phyloP scores from a whole-genome alignment of 371 early-diverging fungal species.

The Mucor lusitanicus region DNA sequence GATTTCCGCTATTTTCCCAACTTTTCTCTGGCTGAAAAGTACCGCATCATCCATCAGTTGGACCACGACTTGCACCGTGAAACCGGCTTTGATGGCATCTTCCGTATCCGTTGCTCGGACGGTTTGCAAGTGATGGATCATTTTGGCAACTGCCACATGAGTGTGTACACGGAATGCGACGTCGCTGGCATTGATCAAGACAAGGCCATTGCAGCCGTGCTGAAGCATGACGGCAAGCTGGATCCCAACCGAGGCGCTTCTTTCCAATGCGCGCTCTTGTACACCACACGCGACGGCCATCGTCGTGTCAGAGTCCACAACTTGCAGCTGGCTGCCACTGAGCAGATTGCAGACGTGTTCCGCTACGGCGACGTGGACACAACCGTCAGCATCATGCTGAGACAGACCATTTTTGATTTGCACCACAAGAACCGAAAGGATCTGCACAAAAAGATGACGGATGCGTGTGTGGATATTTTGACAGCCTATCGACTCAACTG shows the following conservation, averaged over 20 bases:
- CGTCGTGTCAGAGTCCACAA: slow-evolving; percentile 93
- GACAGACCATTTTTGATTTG: slow-evolving; percentile 80
- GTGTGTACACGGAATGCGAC: slow-evolving; percentile 92
- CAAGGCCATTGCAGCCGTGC: slow-evolving; percentile 80
- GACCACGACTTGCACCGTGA: slow-evolving; percentile 71
- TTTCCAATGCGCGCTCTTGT: slow-evolving; percentile 91
- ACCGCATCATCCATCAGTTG: slow-evolving; percentile 74
- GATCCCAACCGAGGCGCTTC: slow-evolving; percentile 82
- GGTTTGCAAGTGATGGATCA: slow-evolving; percentile 89
- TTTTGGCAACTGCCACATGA: slow-evolving; percentile 94
- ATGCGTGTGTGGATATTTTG: slow-evolving; percentile 86
- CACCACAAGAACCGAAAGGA: slow-evolving; percentile 69
- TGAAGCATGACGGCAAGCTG: slow-evolving; percentile 92
- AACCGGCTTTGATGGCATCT: slow-evolving; percentile 87
- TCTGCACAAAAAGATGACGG: slow-evolving; percentile 84
- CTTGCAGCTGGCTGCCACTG: slow-evolving; percentile 77
- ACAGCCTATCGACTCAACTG: slow-evolving; percentile 92
- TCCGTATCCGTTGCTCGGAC: slow-evolving; percentile 91
- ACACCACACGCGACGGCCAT: slow-evolving; percentile 87
- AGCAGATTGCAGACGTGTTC: slow-evolving; percentile 86
- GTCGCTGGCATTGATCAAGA: slow-evolving; percentile 90
- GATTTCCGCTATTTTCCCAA: slow-evolving; percentile 79
- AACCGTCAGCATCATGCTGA: slow-evolving; percentile 80
- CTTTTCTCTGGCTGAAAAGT: slow-evolving; percentile 74
- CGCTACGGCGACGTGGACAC: slow-evolving; percentile 92